Evolutionary conservation across 768 basidiomycete species (phyloP), one percentile per base, ranked within the genome.

Genomic region (Nevesoporus exiguus): DNA sequence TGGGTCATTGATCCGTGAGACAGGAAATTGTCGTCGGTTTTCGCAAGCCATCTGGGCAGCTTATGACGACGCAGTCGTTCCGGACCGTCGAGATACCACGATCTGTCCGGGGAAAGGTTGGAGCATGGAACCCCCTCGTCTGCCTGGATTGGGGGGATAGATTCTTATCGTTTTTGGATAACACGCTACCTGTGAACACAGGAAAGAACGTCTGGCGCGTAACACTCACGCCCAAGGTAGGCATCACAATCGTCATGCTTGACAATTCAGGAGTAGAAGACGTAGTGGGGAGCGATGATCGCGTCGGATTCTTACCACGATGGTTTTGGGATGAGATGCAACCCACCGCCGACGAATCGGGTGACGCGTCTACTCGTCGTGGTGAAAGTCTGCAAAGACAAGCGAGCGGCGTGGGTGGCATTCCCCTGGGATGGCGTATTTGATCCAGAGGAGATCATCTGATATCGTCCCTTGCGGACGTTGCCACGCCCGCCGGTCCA

Each of bases 21-120:
- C 59, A 91, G 90, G 87, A 90, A 69, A 85, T 95, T 47, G 70
- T 93, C 10, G 91, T 95, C 25, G 93, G 93, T 48, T 95, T 95
- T 68, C 84, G 93, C 44, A 91, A 86, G 29, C 85, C 84, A 15
- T 71, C 79, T n/a, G 93, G 92, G 22, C 73, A 82, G 31, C 66
- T 92, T 17, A 77, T 77, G 14, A 83, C 82, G 5, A 76, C 81
- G 7, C 89, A 90, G 66, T 72, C 79, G 11, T 92, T 93, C 72
- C 80, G 85, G 61, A 95, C 93, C 15, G 78, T 88, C 47, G 77
- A 91, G 55, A 76, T 95, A 42, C 93, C 93, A 47, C 83, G 89
- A 29, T 67, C 85, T 47, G 84, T 93, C 19, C 84, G 88, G 47
- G 87, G 82, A 9, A 90, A 86, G 64, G 77, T 84, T 8, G 79